These are phyloP conservation scores for Plasmodium gonderi DNA, from an alignment of 169 alveolate genomes.

Conservation along the genomic window DNA sequence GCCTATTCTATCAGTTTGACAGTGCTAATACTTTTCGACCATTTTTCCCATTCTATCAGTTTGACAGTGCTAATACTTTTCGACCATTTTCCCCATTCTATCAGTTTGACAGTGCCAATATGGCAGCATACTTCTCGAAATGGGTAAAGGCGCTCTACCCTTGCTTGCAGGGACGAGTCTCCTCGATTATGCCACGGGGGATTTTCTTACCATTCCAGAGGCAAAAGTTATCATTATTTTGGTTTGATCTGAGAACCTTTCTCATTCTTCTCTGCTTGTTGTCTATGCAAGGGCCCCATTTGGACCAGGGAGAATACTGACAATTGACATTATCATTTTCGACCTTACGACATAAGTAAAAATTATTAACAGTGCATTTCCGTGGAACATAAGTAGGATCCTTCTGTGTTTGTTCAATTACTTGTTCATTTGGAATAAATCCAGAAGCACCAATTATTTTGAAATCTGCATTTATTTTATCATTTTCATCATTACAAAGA, in stretches of 20 bases:
- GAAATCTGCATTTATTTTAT: slow-evolving; percentile 16
- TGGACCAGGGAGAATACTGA: slow-evolving; percentile 39
- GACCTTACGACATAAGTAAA: slow-evolving; percentile 57
- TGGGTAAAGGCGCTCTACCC: neutral
- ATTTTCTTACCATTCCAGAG: slow-evolving; percentile 48
- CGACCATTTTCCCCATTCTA: no score
- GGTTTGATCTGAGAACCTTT: slow-evolving; percentile 50
- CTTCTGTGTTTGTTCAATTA: neutral
- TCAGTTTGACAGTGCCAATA: no score
- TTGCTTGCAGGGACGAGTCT: slow-evolving; percentile 19
- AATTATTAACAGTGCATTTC: slow-evolving; percentile 64
- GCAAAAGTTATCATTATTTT: slow-evolving; percentile 29
- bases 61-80: no score
- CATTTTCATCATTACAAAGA: slow-evolving; percentile 25
- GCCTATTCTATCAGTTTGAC: no score
- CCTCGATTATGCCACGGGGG: slow-evolving; percentile 50
- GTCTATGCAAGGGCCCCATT: slow-evolving; percentile 45
- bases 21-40: no score
- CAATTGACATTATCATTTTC: slow-evolving; percentile 57
- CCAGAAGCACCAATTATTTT: slow-evolving; percentile 71
- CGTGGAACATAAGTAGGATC: slow-evolving; percentile 49
- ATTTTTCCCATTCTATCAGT: no score
- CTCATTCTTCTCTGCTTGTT: slow-evolving; percentile 23
- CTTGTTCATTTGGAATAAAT: slow-evolving; percentile 12
- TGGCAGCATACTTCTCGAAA: no score